Evolutionary conservation across 805 yeast species (phyloP).

Genomic region (Metschnikowia drakensbergensis): DNA sequence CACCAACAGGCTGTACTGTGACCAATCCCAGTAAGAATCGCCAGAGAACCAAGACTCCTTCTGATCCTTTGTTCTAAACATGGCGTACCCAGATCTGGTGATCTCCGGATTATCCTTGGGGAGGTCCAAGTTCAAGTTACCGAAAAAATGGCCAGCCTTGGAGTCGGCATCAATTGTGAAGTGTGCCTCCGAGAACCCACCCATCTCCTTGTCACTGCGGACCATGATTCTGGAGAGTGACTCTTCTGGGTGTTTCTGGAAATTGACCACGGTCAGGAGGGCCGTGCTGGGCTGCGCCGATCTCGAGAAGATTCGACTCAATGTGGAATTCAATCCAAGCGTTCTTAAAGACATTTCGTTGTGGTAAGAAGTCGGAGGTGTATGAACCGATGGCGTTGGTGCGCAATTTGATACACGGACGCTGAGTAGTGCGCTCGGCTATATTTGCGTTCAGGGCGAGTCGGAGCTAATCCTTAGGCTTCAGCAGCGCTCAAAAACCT

Average conservation of each 20-base stretch:
- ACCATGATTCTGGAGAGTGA: constrained; percentile 48
- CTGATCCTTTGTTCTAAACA: constrained; percentile 76
- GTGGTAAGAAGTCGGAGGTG: not conserved
- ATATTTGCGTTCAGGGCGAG: not conserved
- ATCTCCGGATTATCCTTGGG: constrained; percentile 38
- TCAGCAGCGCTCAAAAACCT: no score
- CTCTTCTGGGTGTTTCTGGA: constrained; percentile 46
- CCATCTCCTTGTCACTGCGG: constrained; percentile 70
- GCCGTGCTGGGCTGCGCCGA: constrained; percentile 27
- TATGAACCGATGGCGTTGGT: not conserved
- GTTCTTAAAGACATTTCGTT: constrained; percentile 38
- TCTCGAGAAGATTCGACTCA: constrained; percentile 34
- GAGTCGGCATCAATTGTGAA: constrained; percentile 38
- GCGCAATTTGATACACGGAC: not conserved
- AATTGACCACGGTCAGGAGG: constrained; percentile 51
- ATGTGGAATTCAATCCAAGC: constrained; percentile 35
- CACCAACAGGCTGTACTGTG: constrained; percentile 56
- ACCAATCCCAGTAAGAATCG: constrained; percentile 64
- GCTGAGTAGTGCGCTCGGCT: constrained; percentile 1
- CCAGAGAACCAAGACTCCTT: constrained; percentile 36
- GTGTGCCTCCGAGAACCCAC: constrained; percentile 70
- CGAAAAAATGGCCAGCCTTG: constrained; percentile 43
- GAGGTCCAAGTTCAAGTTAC: constrained; percentile 54
- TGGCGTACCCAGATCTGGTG: constrained; percentile 58
- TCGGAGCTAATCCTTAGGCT: not conserved